These are phyloP conservation scores for Saccharomyces hybrid DNA, from an alignment of 1,139 yeast species.

Conservation along the genomic window DNA sequence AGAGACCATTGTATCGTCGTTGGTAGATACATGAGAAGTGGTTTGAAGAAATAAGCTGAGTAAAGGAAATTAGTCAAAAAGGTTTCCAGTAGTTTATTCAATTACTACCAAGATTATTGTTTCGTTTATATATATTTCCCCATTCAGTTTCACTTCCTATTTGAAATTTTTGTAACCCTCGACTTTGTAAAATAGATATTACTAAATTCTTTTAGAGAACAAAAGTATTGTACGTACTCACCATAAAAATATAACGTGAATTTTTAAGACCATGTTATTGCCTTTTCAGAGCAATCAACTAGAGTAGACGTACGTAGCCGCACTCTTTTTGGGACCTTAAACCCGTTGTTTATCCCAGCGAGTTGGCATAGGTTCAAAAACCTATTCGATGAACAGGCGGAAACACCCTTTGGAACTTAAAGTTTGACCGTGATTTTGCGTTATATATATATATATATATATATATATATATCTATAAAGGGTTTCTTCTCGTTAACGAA, in stretches of 20 bases:
- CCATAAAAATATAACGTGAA: neutral
- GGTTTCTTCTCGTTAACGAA: no score
- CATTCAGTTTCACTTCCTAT: conserved; percentile 2
- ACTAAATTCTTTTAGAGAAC: conserved; percentile 1
- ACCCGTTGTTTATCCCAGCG: no score
- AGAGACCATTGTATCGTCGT: conserved; percentile 99
- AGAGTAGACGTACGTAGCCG: neutral
- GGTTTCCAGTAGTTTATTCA: neutral
- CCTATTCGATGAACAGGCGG: no score
- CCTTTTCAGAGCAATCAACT: neutral
- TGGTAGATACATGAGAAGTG: conserved; percentile 93
- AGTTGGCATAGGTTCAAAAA: no score
- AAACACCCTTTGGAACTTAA: no score
- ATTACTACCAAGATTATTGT: neutral
- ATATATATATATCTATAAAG: no score
- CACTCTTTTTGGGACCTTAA: no score
- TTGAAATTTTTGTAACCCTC: conserved; percentile 3
- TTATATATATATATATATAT: no score
- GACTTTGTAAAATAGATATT: conserved; percentile 6
- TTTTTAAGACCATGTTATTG: neutral
- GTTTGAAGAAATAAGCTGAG: conserved; percentile 33
- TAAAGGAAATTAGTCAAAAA: neutral
- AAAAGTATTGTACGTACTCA: neutral
- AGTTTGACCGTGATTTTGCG: no score
- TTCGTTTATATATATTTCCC: conserved; percentile 1